A percentile compares a stretch with the other conserved stretches of the same genome.
These are phyloP conservation scores for Volvox africanus DNA, from an alignment of 139 green algal species.

Conservation along the genomic window DNA sequence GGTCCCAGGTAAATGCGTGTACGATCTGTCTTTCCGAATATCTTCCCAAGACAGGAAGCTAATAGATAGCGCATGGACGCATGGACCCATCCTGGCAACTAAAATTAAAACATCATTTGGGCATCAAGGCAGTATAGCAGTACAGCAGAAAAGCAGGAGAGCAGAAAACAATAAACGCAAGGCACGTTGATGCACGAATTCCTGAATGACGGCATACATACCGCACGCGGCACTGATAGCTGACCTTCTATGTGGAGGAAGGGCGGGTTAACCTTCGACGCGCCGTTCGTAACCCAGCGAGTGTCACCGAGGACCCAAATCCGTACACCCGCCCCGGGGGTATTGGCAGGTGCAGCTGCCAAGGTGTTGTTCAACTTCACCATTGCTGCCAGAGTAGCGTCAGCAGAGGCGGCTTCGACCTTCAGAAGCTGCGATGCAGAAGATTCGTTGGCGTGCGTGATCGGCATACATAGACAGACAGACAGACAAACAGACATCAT, in stretches of 20 bases:
- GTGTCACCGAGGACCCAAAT: not conserved
- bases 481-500: too few relatives aligned
- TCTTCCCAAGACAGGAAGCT: too few relatives aligned
- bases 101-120: too few relatives aligned
- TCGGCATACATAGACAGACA: not conserved
- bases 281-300: not conserved
- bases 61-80: too few relatives aligned
- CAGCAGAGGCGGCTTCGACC: not conserved
- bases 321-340: not conserved
- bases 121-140: not conserved
- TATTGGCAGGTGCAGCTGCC: not conserved
- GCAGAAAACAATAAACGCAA: not conserved
- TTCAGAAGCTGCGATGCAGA: not conserved
- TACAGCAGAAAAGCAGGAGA: not conserved
- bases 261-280: not conserved
- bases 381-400: not conserved
- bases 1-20: not conserved
- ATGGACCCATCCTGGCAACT: too few relatives aligned
- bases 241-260: not conserved
- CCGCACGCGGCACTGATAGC: not conserved
- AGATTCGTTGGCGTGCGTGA: not conserved
- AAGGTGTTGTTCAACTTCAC: not conserved
- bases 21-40: not conserved
- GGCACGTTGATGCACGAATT: not conserved
- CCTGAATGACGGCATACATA: not conserved